These are phyloP conservation scores for Calonectria pseudoreteaudii DNA, from an alignment of 2,329 filamentous ascomycete genomes.

Conservation along the genomic window DNA sequence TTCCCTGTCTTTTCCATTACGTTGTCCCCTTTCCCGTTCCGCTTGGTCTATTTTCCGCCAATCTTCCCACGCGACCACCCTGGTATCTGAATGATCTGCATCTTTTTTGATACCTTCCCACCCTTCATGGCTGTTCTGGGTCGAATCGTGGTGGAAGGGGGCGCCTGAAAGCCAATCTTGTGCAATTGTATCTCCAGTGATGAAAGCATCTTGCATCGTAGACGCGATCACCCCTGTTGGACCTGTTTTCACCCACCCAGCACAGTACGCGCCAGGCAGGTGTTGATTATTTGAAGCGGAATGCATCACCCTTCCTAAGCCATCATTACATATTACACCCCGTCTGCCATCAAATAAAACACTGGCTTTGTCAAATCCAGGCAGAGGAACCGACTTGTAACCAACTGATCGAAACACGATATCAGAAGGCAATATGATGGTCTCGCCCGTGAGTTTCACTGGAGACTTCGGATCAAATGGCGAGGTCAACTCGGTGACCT, in stretches of 20 bases:
- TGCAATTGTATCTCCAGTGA: constrained; percentile 84
- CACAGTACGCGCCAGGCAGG: constrained; percentile 84
- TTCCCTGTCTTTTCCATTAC: constrained; percentile 81
- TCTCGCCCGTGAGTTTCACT: constrained; percentile 61
- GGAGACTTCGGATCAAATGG: constrained; percentile 65
- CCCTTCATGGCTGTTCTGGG: constrained; percentile 55
- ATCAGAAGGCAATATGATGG: constrained; percentile 69
- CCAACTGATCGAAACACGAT: constrained; percentile 94
- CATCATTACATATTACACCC: constrained; percentile 87
- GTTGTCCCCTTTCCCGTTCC: constrained; percentile 75
- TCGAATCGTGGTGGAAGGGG: constrained; percentile 51
- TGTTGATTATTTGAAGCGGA: constrained; percentile 49
- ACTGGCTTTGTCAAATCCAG: constrained; percentile 78
- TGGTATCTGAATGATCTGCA: constrained; percentile 63
- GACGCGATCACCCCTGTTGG: constrained; percentile 96
- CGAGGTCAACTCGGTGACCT: constrained; percentile 67
- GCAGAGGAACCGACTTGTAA: constrained; percentile 84
- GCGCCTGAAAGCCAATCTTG: constrained; percentile 74
- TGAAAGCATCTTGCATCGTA: constrained; percentile 95
- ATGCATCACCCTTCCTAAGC: constrained; percentile 75
- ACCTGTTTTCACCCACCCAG: constrained; percentile 95
- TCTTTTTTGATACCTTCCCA: constrained; percentile 82
- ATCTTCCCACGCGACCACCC: constrained; percentile 82
- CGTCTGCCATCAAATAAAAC: constrained; percentile 81
- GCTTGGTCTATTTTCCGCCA: constrained; percentile 87